Evolutionary conservation across 2,329 filamentous ascomycete species (phyloP), one percentile per base, ranked within the genome.

Genomic region (Claviceps quebecensis): DNA sequence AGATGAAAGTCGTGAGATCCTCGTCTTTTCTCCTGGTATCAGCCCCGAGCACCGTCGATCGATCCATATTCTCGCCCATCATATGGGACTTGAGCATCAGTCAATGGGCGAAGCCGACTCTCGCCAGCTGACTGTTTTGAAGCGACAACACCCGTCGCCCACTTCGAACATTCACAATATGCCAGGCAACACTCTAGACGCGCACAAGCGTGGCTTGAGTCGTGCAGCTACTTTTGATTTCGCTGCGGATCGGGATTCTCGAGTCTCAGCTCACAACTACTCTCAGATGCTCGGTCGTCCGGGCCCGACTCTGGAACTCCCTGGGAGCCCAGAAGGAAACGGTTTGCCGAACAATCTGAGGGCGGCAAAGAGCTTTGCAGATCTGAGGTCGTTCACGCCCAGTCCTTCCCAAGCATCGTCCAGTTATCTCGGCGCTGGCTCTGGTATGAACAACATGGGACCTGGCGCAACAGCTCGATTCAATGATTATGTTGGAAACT

Each of bases 201-300:
- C 86, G 52, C 83, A 88, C 59, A 84, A 91, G 58, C 86, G 91
- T 54, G 86, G 84, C 4, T 73, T 98, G 38, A 95, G 89, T 70
- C 84, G 93, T 56, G 90, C 93, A 16, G 93, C 93, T n/a, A 97
- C 93, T 2, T 95, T 94, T 58, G 93, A 97, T 67, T 97, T 97
- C 67, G 89, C 87, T 57, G 85, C 89, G 56, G 81, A 86, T 49
- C 78, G 86, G 50, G 85, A 84, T 55, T 83, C 85, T 22, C 70
- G 76, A 19, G 72, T 71, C 36, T 83, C 82, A 19, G 75, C 75
- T 47, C 81, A 78, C 57, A 84, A 84, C 57, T 91, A 89, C 58
- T 61, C 67, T 57, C 82, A 83, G 60, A 79, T 85, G 2, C 77
- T 95, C 53, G 83, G 86, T 22, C 82, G 91, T 56, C 87, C 91